Evolutionary conservation across 1,139 yeast genomes (phyloP).

Genomic region (Zygoascus hellenicus): DNA sequence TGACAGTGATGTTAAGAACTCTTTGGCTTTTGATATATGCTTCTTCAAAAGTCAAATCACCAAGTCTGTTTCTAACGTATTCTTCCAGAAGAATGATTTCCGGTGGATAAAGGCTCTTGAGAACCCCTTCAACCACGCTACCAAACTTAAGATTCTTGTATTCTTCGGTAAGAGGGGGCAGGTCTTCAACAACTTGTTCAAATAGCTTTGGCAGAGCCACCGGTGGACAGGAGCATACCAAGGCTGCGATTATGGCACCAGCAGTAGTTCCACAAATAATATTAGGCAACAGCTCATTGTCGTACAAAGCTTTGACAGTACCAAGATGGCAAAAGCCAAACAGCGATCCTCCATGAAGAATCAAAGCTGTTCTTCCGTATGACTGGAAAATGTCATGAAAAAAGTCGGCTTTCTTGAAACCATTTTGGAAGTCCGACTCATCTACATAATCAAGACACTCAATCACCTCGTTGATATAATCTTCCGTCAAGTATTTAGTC

Average conservation of each 20-base stretch:
- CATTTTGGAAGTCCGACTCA: conserved; percentile 15
- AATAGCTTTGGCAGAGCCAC: conserved; percentile 41
- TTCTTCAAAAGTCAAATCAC: conserved; percentile 86
- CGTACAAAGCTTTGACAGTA: conserved; percentile 73
- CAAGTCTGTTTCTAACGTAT: conserved; percentile 71
- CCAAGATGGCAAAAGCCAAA: conserved; percentile 94
- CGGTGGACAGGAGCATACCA: conserved; percentile 65
- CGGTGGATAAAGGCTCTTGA: conserved; percentile 72
- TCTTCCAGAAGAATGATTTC: conserved; percentile 74
- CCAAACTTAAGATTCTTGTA: conserved; percentile 25
- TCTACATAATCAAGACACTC: conserved; percentile 56
- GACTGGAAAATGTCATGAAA: conserved; percentile 89
- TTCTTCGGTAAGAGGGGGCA: conserved; percentile 36
- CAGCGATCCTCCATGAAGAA: conserved; percentile 88
- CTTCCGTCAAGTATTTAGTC: conserved; percentile 82
- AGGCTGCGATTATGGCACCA: conserved; percentile 87
- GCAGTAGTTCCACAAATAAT: conserved; percentile 92
- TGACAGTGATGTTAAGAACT: conserved; percentile 79
- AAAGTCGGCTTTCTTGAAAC: conserved; percentile 66
- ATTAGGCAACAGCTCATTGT: conserved; percentile 69
- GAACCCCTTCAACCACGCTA: conserved; percentile 31
- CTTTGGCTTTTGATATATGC: conserved; percentile 77
- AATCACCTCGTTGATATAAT: conserved; percentile 71
- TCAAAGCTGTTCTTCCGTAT: conserved; percentile 82
- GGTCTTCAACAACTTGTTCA: conserved; percentile 39